Evolutionary conservation across 1,284 basidiomycete species (phyloP).

Genomic region (Calocybe gambosa): DNA sequence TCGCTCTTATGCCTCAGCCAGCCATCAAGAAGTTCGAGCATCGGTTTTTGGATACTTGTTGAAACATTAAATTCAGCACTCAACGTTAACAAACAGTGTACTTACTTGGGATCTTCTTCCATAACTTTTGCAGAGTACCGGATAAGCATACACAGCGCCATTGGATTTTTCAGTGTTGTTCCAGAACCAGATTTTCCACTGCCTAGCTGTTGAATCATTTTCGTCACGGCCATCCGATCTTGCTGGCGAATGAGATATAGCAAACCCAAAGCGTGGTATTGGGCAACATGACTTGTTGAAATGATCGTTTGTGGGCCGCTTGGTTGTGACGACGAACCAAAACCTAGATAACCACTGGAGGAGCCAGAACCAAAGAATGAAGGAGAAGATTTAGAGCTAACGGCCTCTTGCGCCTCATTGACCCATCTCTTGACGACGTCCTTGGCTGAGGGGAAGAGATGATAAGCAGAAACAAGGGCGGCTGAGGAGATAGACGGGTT

Average conservation of each 20-base stretch:
- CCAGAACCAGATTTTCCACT: constrained; percentile 82
- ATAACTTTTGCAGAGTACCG: constrained; percentile 96
- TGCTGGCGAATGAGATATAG: constrained; percentile 95
- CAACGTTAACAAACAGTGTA: constrained; percentile 44
- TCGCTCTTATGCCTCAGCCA: constrained; percentile 99
- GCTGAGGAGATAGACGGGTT: constrained; percentile 95
- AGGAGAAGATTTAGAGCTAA: constrained; percentile 81
- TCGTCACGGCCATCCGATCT: constrained; percentile 98
- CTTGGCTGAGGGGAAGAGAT: constrained; percentile 89
- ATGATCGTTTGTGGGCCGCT: constrained; percentile 75
- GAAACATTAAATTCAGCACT: not conserved
- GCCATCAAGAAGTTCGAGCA: constrained; percentile 91
- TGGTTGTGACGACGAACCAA: constrained; percentile 50
- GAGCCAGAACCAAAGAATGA: constrained; percentile 55
- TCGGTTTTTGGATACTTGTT: constrained; percentile 79
- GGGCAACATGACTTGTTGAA: constrained; percentile 88
- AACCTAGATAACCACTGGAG: constrained; percentile 58
- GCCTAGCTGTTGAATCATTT: constrained; percentile 97
- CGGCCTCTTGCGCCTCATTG: constrained; percentile 96
- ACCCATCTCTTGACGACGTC: constrained; percentile 98
- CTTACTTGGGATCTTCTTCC: constrained; percentile 96
- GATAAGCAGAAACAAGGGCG: constrained; percentile 95
- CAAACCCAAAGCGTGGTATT: constrained; percentile 96
- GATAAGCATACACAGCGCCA: constrained; percentile 99
- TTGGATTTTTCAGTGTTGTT: constrained; percentile 86